phyloP scores from a whole-genome alignment of 495 filamentous ascomycete species.

The Hypomontagnella monticulosa region DNA sequence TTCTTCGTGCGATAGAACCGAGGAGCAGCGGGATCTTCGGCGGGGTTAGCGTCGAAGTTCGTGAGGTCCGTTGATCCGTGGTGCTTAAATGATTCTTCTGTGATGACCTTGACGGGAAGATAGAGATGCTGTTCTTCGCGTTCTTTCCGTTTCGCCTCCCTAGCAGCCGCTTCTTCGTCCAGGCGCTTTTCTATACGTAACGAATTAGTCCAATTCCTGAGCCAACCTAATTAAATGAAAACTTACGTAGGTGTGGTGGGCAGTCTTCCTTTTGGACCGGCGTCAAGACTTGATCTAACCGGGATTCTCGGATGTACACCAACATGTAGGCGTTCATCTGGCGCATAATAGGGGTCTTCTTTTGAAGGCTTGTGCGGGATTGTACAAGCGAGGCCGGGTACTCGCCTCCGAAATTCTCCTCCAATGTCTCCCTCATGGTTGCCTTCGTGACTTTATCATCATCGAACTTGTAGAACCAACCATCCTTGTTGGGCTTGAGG shows the following conservation, averaged over 20 bases:
- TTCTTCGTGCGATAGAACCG: slow-evolving; percentile 74
- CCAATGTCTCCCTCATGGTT: slow-evolving; percentile 88
- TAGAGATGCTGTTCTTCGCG: slow-evolving; percentile 94
- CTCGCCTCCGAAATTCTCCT: slow-evolving; percentile 97
- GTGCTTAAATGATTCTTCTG: slow-evolving; percentile 77
- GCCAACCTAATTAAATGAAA: not conserved
- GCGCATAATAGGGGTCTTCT: slow-evolving; percentile 61
- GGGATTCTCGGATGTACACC: slow-evolving; percentile 92
- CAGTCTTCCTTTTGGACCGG: slow-evolving; percentile 78
- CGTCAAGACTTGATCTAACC: slow-evolving; percentile 80
- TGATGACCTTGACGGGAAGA: slow-evolving; percentile 80
- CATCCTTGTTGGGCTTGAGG: slow-evolving; percentile 89
- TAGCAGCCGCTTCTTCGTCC: slow-evolving; percentile 79
- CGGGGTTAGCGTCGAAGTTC: slow-evolving; percentile 66
- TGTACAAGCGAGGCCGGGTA: slow-evolving; percentile 67
- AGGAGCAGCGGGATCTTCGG: slow-evolving; percentile 67
- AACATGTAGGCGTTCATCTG: slow-evolving; percentile 92
- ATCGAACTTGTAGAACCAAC: slow-evolving; percentile 96
- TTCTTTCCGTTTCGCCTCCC: slow-evolving; percentile 81
- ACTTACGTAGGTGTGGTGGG: slow-evolving; percentile 81
- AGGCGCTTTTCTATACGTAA: slow-evolving; percentile 68
- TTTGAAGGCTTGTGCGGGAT: slow-evolving; percentile 47
- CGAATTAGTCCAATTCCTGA: slow-evolving; percentile 44
- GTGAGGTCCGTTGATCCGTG: slow-evolving; percentile 90
- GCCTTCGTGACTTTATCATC: slow-evolving; percentile 95